Conservation (phyloP, 1,139 yeast species). For the Zhuliangozyma parablackwelliae region DNA sequence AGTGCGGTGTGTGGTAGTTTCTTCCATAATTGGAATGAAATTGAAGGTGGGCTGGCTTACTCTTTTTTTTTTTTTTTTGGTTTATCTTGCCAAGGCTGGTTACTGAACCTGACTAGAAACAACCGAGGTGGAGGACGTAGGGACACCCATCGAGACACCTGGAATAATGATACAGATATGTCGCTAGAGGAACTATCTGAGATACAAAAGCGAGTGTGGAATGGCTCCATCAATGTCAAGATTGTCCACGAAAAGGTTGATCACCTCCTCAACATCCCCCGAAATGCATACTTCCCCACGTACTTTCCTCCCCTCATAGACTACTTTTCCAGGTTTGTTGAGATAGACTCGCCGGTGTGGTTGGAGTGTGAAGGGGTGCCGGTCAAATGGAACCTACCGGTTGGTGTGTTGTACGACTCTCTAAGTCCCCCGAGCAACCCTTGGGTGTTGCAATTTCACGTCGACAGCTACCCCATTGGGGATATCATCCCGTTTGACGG, state of each 20-base stretch:
- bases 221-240: conserved; percentile 49
- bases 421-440: conserved; percentile 22
- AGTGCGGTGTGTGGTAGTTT: no score
- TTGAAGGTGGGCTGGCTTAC: no score
- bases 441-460: conserved; percentile 43
- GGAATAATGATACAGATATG: background rate
- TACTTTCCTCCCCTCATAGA: conserved; percentile 36
- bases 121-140: no score
- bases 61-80: no score
- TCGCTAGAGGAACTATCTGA: conserved; percentile 7
- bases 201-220: conserved; percentile 46
- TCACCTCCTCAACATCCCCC: conserved; percentile 20
- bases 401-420: conserved; percentile 65
- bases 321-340: conserved; percentile 40
- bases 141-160: no score
- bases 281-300: conserved; percentile 60
- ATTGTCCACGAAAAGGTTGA: conserved; percentile 21
- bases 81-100: no score
- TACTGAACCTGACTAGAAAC: no score
- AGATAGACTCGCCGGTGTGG: conserved; percentile 50
- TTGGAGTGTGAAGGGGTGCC: conserved; percentile 63
- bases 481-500: conserved; percentile 47
- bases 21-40: no score
- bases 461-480: conserved; percentile 42
- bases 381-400: conserved; percentile 73